A percentile compares a stretch with the other conserved stretches of the same genome.
phyloP scores from a whole-genome alignment of 768 basidiomycete species.

The Exsudoporus frostii region DNA sequence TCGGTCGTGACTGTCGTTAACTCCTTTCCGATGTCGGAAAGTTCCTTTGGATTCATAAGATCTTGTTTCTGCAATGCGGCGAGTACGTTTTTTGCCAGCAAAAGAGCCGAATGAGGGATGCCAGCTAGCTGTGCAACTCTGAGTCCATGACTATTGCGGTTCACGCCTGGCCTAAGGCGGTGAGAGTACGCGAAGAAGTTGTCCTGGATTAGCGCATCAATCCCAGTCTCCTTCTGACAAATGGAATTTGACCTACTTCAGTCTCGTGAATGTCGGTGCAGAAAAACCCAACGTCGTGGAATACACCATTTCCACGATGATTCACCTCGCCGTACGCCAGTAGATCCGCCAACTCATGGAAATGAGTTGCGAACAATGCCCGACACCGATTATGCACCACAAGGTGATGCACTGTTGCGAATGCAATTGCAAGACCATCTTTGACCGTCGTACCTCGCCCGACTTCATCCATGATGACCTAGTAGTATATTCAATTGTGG shows the following conservation, averaged over 20 bases:
- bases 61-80: conserved; percentile 33
- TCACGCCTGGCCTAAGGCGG: conserved; percentile 76
- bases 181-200: conserved; percentile 83
- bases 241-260: conserved; percentile 45
- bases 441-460: conserved; percentile 91
- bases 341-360: conserved; percentile 89
- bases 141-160: conserved; percentile 85
- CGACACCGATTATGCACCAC: conserved; percentile 68
- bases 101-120: conserved; percentile 62
- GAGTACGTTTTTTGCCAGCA: conserved; percentile 57
- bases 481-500: conserved; percentile 8
- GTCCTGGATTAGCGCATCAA: conserved; percentile 43
- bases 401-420: conserved; percentile 84
- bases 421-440: conserved; percentile 93
- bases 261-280: conserved; percentile 85
- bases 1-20: conserved; percentile 16
- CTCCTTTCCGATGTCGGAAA: conserved; percentile 32
- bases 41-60: conserved; percentile 25
- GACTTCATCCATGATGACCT: conserved; percentile 99
- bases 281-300: conserved; percentile 73
- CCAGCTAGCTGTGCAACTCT: conserved; percentile 88
- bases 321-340: conserved; percentile 53
- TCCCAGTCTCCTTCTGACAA: not conserved
- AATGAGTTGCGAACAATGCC: conserved; percentile 97
- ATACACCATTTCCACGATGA: conserved; percentile 43